Base-by-base conservation (phyloP, 1,284 basidiomycete genomes). In the Agroathelia rolfsii region DNA sequence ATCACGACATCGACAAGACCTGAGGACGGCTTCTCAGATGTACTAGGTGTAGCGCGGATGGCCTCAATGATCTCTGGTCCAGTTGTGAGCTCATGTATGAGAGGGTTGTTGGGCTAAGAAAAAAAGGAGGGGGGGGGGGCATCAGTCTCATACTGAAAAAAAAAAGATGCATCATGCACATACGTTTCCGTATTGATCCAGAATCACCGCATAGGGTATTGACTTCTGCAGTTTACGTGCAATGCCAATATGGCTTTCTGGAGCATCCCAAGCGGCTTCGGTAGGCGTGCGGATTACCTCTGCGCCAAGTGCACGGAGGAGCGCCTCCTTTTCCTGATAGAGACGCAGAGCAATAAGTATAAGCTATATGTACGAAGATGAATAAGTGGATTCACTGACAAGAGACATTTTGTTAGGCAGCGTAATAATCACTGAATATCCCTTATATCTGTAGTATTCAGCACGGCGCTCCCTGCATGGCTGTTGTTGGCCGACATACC, bases 381-480 rank as follows among this genome's bases (percentile, higher is more conserved):
- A 5, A 33, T 1, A 7, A 18, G 28, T 32, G 9, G 15, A 18
- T 12, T 21, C 15, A 55, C 70, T 36, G 38, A 78, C 76, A 38
- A 81, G 60, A 3, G 85, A 90, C 94, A 97, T 98, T 65, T 97
- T 98, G 52, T 92, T 81, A 30, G 93, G 94, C 52, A 95, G 65
- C 36, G 89, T 93, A 56, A 98, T 98, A 53, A 98, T 92, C 60
- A 78, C 80, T 21, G 78, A 73, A 70, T 86, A 87, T 61, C 82
- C 83, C 82, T 85, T 76, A 74, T 57, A 52, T 75, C 69, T 79
- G 61, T 51, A 62, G 79, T 81, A 81, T 84, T 83, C 77, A 84
- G 80, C 56, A 69, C 49, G 52, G 49, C 42, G 59, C 36, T 54
- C 56, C 35, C 5, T 6, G 4, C 12, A 16, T 36, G 18, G 15